Evolutionary conservation across 257 asterid genomes (phyloP).

Genomic region (Ehretia macrophylla): DNA sequence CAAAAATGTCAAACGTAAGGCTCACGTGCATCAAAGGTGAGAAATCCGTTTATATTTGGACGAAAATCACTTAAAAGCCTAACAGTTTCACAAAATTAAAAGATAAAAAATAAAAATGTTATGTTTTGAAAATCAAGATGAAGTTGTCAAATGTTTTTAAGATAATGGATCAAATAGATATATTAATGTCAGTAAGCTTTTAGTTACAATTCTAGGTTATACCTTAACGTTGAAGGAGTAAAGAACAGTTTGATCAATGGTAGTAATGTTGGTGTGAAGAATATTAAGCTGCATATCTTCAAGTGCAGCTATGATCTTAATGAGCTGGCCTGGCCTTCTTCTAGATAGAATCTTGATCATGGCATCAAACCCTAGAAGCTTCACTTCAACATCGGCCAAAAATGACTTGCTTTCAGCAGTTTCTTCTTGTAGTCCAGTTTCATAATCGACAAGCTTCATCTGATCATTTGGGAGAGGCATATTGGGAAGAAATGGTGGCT

Average conservation of each 20-base stretch:
- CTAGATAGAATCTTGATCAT: constrained; percentile 75
- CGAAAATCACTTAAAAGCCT: too few relatives aligned
- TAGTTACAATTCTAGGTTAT: too few relatives aligned
- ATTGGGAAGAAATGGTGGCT: constrained; percentile 34
- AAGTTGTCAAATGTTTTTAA: too few relatives aligned
- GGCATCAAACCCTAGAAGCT: constrained; percentile 76
- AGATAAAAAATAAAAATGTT: too few relatives aligned
- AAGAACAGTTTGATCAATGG: constrained; percentile 94
- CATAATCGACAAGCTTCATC: constrained; percentile 34
- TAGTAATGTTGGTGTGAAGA: constrained; percentile 87
- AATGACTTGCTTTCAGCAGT: constrained; percentile 80
- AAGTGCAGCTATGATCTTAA: constrained; percentile 73
- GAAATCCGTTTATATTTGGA: too few relatives aligned
- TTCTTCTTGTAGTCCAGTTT: constrained; percentile 54
- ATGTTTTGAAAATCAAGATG: too few relatives aligned
- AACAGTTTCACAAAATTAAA: too few relatives aligned
- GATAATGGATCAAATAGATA: too few relatives aligned
- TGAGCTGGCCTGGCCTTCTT: constrained; percentile 76
- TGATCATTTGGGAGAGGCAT: constrained; percentile 37
- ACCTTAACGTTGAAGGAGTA: constrained; percentile 96
- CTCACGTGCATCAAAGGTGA: too few relatives aligned
- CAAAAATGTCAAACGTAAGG: too few relatives aligned
- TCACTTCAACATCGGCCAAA: constrained; percentile 89
- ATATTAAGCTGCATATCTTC: constrained; percentile 85
- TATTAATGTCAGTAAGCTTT: too few relatives aligned